Evolutionary conservation across 148 eudicot genomes (phyloP).

Genomic region (Rhododendron mucronatum): DNA sequence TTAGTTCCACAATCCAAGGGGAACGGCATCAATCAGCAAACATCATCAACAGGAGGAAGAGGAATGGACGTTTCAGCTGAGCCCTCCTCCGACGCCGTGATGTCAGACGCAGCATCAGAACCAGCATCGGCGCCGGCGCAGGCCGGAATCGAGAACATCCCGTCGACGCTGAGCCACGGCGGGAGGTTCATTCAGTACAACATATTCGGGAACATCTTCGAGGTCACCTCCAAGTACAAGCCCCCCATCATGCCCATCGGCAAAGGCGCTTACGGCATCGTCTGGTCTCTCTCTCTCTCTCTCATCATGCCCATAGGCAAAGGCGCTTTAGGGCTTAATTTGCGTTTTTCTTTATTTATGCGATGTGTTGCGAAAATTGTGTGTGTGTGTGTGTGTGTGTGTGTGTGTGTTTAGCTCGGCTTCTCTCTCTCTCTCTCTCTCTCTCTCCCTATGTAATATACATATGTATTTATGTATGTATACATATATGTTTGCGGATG

Average conservation of each 20-base stretch:
- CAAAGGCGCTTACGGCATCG: conserved; percentile 97
- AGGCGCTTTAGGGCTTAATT: neutral
- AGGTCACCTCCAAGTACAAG: conserved; percentile 81
- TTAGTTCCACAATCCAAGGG: neutral
- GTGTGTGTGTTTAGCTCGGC: conserved; percentile 45
- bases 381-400: neutral
- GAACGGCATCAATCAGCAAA: neutral
- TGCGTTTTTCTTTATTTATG: neutral
- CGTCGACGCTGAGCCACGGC: conserved; percentile 69
- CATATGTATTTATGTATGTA: neutral
- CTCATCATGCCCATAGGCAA: neutral
- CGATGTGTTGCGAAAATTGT: neutral
- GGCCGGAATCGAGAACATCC: conserved; percentile 51
- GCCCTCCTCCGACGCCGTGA: conserved; percentile 62
- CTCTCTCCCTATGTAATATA: conserved; percentile 1
- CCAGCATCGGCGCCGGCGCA: neutral
- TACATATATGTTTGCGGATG: neutral
- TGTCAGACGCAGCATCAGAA: conserved; percentile 48
- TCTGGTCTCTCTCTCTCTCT: conserved; percentile 36
- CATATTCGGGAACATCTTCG: conserved; percentile 84
- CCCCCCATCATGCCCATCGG: conserved; percentile 98
- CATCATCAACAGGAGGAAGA: neutral
- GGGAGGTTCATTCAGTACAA: conserved; percentile 83
- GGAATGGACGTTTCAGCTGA: conserved; percentile 45
- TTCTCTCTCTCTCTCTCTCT: neutral